Evolutionary conservation across 768 basidiomycete species (phyloP).

Genomic region (Tremella fuciformis): DNA sequence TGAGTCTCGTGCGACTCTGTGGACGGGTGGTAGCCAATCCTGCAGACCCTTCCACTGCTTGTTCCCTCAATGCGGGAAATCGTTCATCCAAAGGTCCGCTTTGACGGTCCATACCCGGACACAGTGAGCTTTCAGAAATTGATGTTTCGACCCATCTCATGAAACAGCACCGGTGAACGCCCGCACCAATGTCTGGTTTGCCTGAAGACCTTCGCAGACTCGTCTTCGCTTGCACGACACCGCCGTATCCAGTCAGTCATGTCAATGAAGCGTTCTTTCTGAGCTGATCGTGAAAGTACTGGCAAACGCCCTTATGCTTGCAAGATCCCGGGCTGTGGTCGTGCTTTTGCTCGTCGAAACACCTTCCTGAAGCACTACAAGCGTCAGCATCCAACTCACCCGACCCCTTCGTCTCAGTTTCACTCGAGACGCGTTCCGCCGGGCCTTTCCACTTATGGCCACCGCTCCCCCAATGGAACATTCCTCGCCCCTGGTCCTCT

Average conservation of each 20-base stretch:
- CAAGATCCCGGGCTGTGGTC: constrained; percentile 34
- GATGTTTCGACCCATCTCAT: neutral
- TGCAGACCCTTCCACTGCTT: constrained; percentile 45
- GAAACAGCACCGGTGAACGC: constrained; percentile 51
- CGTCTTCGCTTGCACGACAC: constrained; percentile 52
- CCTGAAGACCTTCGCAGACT: constrained; percentile 52
- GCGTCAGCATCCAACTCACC: constrained; percentile 45
- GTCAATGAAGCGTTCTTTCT: neutral
- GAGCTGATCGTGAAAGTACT: constrained; percentile 39
- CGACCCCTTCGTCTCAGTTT: constrained; percentile 28
- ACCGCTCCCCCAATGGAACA: neutral
- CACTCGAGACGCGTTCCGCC: neutral
- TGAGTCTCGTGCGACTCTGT: constrained; percentile 29
- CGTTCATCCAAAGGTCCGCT: constrained; percentile 47
- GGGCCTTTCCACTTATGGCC: constrained; percentile 8
- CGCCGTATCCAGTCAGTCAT: constrained; percentile 45
- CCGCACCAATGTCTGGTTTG: constrained; percentile 52
- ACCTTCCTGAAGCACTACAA: constrained; percentile 54
- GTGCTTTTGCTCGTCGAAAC: constrained; percentile 52
- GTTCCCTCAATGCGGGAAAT: constrained; percentile 38
- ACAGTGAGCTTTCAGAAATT: constrained; percentile 42
- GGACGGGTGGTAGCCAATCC: neutral
- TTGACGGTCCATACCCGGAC: constrained; percentile 51
- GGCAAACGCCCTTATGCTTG: constrained; percentile 54
- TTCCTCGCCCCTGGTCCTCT: constrained; percentile 19